A percentile compares a stretch with the other conserved stretches of the same genome.
Evolutionary conservation across 768 basidiomycete genomes (phyloP).

Genomic region (Boletales sp.): DNA sequence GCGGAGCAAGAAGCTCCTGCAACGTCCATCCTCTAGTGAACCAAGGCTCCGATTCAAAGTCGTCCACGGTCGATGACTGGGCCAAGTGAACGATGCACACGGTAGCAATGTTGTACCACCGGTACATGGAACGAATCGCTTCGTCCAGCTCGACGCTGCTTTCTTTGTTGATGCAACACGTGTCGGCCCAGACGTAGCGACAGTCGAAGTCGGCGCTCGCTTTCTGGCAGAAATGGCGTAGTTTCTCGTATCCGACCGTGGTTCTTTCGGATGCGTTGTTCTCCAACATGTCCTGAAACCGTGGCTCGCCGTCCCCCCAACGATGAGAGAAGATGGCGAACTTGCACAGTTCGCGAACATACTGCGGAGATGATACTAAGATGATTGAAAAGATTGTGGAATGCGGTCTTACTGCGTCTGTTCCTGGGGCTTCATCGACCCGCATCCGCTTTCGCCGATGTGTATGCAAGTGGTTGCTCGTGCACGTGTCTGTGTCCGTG

Average conservation of each 20-base stretch:
- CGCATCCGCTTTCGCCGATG: not conserved
- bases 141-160: constrained; percentile 31
- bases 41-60: constrained; percentile 18
- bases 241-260: constrained; percentile 15
- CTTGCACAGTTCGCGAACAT: constrained; percentile 12
- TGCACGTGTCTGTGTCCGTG: too few relatives aligned
- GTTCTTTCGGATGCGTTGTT: not conserved
- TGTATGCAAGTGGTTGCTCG: not conserved
- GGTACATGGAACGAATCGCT: constrained; percentile 28
- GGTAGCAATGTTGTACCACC: constrained; percentile 22
- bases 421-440: not conserved
- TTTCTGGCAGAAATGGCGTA: constrained; percentile 14
- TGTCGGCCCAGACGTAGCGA: constrained; percentile 24
- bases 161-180: constrained; percentile 20
- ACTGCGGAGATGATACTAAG: constrained; percentile 2
- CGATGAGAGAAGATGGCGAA: constrained; percentile 20
- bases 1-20: constrained; percentile 15
- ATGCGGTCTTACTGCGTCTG: constrained; percentile 2
- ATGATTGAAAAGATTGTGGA: not conserved
- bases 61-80: constrained; percentile 2
- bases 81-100: constrained; percentile 24
- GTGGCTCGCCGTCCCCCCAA: constrained; percentile 19
- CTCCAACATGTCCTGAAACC: constrained; percentile 8
- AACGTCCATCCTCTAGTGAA: constrained; percentile 22
- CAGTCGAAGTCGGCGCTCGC: constrained; percentile 14